A percentile compares a stretch with the other conserved stretches of the same genome.
Conservation (phyloP, 108 stramenopile species). For the Epithemia pelagica region DNA sequence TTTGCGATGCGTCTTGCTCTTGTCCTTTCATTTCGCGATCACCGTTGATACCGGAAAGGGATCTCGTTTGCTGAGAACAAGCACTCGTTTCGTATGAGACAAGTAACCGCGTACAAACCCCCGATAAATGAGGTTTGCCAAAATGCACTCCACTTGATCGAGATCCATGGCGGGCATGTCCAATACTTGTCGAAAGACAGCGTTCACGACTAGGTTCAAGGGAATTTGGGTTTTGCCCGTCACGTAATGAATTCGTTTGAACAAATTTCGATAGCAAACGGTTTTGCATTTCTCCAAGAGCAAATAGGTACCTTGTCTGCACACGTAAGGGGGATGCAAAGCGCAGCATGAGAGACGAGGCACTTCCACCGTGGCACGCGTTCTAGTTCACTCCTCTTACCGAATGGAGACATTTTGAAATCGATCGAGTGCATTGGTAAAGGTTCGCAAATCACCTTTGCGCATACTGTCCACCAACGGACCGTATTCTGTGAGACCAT, state of each 20-base stretch:
- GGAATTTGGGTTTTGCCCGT: slow-evolving; percentile 66
- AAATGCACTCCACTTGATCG: slow-evolving; percentile 94
- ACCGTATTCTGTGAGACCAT: slow-evolving; percentile 70
- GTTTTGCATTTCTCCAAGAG: slow-evolving; percentile 91
- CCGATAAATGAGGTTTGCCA: slow-evolving; percentile 92
- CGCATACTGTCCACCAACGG: slow-evolving; percentile 68
- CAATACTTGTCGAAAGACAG: slow-evolving; percentile 55
- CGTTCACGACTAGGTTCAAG: slow-evolving; percentile 49
- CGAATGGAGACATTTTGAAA: slow-evolving; percentile 81
- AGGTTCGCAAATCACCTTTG: slow-evolving; percentile 86
- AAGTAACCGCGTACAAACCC: slow-evolving; percentile 89
- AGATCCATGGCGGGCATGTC: slow-evolving; percentile 81
- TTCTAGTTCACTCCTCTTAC: slow-evolving; percentile 23
- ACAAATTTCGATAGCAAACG: slow-evolving; percentile 91
- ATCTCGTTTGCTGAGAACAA: slow-evolving; percentile 91
- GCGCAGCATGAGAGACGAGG: slow-evolving; percentile 6
- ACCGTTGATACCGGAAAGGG: slow-evolving; percentile 86
- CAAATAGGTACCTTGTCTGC: slow-evolving; percentile 83
- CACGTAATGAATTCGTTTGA: slow-evolving; percentile 78
- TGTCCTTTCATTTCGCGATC: slow-evolving; percentile 18
- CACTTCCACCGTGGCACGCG: neutral
- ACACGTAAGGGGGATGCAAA: slow-evolving; percentile 15
- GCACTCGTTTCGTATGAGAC: slow-evolving; percentile 81
- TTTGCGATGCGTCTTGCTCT: too few relatives aligned
- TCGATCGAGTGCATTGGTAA: slow-evolving; percentile 66